Conservation (phyloP, 352 stramenopile species). For the Pythium aphanidermatum region DNA sequence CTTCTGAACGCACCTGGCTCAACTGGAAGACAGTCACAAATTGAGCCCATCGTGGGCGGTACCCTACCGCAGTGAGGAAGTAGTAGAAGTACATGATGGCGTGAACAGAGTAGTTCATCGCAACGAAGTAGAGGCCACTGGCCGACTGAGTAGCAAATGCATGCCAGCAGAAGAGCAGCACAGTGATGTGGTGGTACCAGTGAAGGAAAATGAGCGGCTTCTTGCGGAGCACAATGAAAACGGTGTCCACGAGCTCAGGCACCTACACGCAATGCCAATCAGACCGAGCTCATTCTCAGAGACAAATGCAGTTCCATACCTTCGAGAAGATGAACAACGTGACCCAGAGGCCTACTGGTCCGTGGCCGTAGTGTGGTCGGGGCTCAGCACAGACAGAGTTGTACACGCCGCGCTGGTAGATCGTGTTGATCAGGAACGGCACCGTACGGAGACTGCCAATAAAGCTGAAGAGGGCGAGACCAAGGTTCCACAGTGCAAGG, state of each 20-base stretch:
- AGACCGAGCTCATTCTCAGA: background rate
- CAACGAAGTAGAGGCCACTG: slow-evolving; percentile 94
- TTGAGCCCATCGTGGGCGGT: slow-evolving; percentile 65
- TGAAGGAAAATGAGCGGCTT: slow-evolving; percentile 97
- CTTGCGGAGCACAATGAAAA: slow-evolving; percentile 97
- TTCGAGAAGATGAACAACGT: slow-evolving; percentile 88
- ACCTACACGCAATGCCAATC: slow-evolving; percentile 24
- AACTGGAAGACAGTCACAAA: slow-evolving; percentile 90
- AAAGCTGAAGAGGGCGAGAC: slow-evolving; percentile 69
- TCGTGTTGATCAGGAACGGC: slow-evolving; percentile 79
- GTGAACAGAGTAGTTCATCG: slow-evolving; percentile 98
- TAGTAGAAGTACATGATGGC: slow-evolving; percentile 98
- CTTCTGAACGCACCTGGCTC: slow-evolving; percentile 58
- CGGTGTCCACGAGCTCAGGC: slow-evolving; percentile 94
- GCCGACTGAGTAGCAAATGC: slow-evolving; percentile 88
- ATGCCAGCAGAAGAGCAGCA: slow-evolving; percentile 97
- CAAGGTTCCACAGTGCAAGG: slow-evolving; percentile 78
- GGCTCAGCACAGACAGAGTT: slow-evolving; percentile 75
- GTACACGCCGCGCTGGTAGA: slow-evolving; percentile 74
- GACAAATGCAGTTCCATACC: slow-evolving; percentile 21
- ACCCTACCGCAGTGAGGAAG: slow-evolving; percentile 83
- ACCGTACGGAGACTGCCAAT: slow-evolving; percentile 68
- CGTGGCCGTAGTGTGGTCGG: slow-evolving; percentile 58
- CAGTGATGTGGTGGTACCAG: slow-evolving; percentile 98
- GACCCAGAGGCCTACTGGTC: slow-evolving; percentile 67